Conservation (phyloP, 2,329 filamentous ascomycete genomes). For the Aspergillus japonicus region DNA sequence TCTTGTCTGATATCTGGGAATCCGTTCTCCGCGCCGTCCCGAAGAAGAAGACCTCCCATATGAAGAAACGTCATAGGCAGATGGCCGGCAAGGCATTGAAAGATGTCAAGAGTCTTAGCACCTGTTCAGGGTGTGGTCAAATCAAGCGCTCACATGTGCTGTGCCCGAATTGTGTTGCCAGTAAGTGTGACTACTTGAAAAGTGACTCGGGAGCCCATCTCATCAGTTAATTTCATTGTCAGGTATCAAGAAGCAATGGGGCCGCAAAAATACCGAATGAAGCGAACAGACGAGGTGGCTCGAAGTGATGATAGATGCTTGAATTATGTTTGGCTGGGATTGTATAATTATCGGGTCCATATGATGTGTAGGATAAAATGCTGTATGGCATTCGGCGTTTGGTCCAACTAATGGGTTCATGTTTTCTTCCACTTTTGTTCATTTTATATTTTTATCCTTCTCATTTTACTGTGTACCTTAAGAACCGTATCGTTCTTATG, state of each 20-base stretch:
- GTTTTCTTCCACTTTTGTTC: constrained; percentile 10
- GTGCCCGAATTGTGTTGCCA: constrained; percentile 81
- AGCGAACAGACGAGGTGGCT: constrained; percentile 9
- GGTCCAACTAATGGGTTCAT: constrained; percentile 25
- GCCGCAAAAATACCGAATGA: constrained; percentile 34
- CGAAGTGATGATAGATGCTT: constrained; percentile 3
- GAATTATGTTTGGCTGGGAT: constrained; percentile 4
- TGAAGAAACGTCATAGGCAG: constrained; percentile 88
- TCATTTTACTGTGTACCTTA: background rate
- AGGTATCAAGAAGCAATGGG: constrained; percentile 51
- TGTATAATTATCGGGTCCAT: constrained; percentile 26
- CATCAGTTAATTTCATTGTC: constrained; percentile 8
- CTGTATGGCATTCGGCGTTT: constrained; percentile 42
- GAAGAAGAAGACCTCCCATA: constrained; percentile 98
- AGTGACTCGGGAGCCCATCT: background rate
- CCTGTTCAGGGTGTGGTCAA: constrained; percentile 84
- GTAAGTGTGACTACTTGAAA: constrained; percentile 52
- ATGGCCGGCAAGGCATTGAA: constrained; percentile 94
- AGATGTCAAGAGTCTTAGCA: constrained; percentile 83
- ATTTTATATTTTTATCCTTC: background rate
- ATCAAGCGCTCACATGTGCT: constrained; percentile 84
- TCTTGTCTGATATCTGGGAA: constrained; percentile 88
- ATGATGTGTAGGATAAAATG: constrained; percentile 28
- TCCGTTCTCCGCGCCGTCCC: constrained; percentile 87
- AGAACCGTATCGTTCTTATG: background rate